phyloP scores from a whole-genome alignment of 805 yeast species.

The Starmerella apicola region DNA sequence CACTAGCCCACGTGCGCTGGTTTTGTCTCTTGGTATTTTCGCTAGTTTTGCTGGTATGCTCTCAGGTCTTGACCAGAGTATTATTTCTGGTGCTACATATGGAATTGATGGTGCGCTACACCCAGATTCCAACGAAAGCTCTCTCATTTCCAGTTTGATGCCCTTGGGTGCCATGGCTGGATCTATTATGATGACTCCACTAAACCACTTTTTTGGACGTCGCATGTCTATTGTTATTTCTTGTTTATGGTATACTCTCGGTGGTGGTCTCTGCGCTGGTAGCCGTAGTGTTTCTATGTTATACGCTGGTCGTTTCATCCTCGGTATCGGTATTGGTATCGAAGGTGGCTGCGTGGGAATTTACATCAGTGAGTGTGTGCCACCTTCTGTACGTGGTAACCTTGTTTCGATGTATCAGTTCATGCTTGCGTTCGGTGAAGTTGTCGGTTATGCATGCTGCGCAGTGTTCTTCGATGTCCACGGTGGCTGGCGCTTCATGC shows the following conservation, averaged over 20 bases:
- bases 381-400: constrained; percentile 46
- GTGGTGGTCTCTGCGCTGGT: constrained; percentile 49
- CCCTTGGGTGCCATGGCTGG: constrained; percentile 63
- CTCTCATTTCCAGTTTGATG: constrained; percentile 47
- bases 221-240: constrained; percentile 42
- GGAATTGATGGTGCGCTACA: constrained; percentile 36
- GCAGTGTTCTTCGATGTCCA: constrained; percentile 46
- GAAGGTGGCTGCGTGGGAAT: constrained; percentile 56
- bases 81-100: constrained; percentile 50
- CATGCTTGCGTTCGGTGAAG: constrained; percentile 55
- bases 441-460: constrained; percentile 49
- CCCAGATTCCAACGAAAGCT: constrained; percentile 33
- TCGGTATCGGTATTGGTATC: constrained; percentile 55
- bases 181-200: constrained; percentile 46
- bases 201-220: constrained; percentile 45
- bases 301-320: constrained; percentile 46
- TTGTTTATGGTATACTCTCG: constrained; percentile 48
- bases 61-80: constrained; percentile 56
- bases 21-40: constrained; percentile 39
- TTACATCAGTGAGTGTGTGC: constrained; percentile 50
- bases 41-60: constrained; percentile 54
- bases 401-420: constrained; percentile 53
- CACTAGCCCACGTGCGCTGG: constrained; percentile 29
- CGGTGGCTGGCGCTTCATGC: constrained; percentile 51
- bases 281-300: constrained; percentile 36